phyloP scores from a whole-genome alignment of 805 yeast genomes.

The Yarrowia deformans region DNA sequence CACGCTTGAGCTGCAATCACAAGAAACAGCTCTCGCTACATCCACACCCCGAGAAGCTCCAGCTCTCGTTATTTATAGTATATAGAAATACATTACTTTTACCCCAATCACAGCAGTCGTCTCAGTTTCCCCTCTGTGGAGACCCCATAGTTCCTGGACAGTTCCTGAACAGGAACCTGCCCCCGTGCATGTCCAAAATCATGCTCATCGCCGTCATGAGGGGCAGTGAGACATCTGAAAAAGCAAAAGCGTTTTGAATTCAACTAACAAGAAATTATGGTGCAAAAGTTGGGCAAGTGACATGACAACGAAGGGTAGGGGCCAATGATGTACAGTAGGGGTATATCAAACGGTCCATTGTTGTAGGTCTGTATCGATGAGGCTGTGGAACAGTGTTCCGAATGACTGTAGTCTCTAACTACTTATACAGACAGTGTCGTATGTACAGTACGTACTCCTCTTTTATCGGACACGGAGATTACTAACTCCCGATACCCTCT shows the following conservation, averaged over 20 bases:
- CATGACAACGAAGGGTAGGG: background rate
- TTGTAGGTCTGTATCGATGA: too few relatives aligned
- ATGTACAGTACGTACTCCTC: too few relatives aligned
- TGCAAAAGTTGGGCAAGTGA: conserved; percentile 5
- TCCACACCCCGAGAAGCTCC: background rate
- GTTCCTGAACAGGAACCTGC: background rate
- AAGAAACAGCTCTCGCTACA: too few relatives aligned
- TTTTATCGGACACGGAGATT: background rate
- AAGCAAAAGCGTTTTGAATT: background rate
- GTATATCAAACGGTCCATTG: too few relatives aligned
- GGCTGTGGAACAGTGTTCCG: too few relatives aligned
- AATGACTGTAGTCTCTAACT: too few relatives aligned
- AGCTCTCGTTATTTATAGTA: conserved; percentile 25
- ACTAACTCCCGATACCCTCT: conserved; percentile 1
- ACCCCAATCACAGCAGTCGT: background rate
- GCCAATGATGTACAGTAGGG: too few relatives aligned
- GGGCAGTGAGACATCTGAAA: conserved; percentile 5
- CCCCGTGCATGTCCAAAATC: conserved; percentile 3
- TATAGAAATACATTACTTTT: conserved; percentile 19
- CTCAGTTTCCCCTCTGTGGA: background rate
- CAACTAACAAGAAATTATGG: too few relatives aligned
- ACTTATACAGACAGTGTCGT: too few relatives aligned
- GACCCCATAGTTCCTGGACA: conserved; percentile 2
- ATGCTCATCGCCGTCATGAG: conserved; percentile 18
- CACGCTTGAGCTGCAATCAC: too few relatives aligned